Conservation (phyloP, 139 green algal species). For the Haematococcus sp. region DNA sequence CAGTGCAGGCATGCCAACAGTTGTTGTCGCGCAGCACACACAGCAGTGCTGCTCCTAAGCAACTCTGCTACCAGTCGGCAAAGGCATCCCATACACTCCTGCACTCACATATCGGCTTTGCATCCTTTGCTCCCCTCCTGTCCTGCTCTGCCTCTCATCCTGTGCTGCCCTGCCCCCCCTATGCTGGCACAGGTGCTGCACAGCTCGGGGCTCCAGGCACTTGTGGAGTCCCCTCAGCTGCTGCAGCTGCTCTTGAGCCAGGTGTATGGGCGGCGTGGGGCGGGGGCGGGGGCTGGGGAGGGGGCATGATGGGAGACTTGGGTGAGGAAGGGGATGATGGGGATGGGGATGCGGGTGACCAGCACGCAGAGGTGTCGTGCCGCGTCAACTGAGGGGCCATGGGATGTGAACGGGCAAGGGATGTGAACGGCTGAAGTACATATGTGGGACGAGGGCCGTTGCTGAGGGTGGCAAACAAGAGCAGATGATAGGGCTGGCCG, state of each 20-base stretch:
- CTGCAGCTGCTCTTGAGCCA: conserved; percentile 37
- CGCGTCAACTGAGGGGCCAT: conserved; percentile 9
- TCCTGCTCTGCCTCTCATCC: neutral
- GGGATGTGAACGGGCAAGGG: no score
- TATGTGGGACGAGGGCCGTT: no score
- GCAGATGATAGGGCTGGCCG: no score
- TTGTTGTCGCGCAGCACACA: no score
- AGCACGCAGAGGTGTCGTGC: conserved; percentile 30
- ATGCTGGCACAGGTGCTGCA: neutral
- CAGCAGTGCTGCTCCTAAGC: no score
- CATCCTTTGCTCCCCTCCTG: no score
- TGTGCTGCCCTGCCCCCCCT: neutral
- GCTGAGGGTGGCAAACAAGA: no score
- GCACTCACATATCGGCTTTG: no score
- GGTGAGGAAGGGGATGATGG: neutral
- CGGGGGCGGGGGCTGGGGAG: neutral
- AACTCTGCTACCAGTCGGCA: no score
- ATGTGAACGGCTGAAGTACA: no score
- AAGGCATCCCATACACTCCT: no score
- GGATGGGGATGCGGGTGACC: conserved; percentile 16
- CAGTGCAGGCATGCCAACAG: no score
- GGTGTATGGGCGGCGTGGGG: conserved; percentile 23
- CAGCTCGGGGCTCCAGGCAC: neutral
- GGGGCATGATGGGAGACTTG: neutral
- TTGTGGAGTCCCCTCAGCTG: conserved; percentile 9